These are phyloP conservation scores for Nannizziopsis barbatae DNA, from an alignment of 2,329 filamentous ascomycete genomes.

Conservation along the genomic window DNA sequence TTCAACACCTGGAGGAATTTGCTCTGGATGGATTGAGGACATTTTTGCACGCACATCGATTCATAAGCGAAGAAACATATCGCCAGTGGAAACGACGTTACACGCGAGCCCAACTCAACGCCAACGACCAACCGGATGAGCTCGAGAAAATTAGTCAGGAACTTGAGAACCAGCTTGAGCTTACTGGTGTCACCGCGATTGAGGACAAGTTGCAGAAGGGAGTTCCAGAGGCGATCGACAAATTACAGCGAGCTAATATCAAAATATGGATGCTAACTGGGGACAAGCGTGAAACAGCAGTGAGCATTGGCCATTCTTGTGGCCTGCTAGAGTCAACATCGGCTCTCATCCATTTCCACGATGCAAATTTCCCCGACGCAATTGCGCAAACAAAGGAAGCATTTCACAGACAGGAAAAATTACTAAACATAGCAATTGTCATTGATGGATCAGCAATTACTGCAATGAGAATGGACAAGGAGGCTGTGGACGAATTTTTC, in stretches of 20 bases:
- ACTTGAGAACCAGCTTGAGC: constrained; percentile 65
- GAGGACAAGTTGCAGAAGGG: constrained; percentile 85
- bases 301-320: constrained; percentile 84
- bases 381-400: too few relatives aligned
- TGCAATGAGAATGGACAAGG: too few relatives aligned
- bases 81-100: too few relatives aligned
- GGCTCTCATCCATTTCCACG: constrained; percentile 55
- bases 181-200: constrained; percentile 76
- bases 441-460: constrained; percentile 67
- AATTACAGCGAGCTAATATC: constrained; percentile 75
- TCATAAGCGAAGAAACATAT: constrained; percentile 58
- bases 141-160: constrained; percentile 70
- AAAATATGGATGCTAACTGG: constrained; percentile 97
- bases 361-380: too few relatives aligned
- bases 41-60: constrained; percentile 67
- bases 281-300: constrained; percentile 83
- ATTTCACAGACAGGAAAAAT: constrained; percentile 52
- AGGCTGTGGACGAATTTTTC: constrained; percentile 76
- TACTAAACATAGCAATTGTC: constrained; percentile 68
- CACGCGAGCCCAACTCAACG: too few relatives aligned
- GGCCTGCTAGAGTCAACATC: constrained; percentile 64
- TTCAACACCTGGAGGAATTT: constrained; percentile 81
- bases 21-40: constrained; percentile 76
- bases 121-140: too few relatives aligned
- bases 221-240: constrained; percentile 85